Evolutionary conservation across 768 basidiomycete genomes (phyloP).

Genomic region (Solioccasus polychromus): DNA sequence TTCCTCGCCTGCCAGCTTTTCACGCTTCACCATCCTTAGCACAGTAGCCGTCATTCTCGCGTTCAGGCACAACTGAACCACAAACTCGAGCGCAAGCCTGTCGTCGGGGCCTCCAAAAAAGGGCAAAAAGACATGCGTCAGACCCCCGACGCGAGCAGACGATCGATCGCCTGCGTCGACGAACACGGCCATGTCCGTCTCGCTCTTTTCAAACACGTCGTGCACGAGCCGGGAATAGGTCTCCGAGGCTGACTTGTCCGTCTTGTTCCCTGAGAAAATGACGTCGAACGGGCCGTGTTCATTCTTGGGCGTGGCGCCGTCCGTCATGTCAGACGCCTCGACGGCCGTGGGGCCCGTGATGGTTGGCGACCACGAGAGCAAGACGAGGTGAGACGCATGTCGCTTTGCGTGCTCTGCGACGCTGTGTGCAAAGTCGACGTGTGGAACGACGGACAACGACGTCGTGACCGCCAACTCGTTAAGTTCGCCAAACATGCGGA

Average conservation of each 20-base stretch:
- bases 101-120: slow-evolving; percentile 97
- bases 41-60: slow-evolving; percentile 70
- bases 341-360: slow-evolving; percentile 10
- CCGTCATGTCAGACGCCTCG: background rate
- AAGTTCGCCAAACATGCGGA: slow-evolving; percentile 73
- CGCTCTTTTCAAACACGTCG: slow-evolving; percentile 67
- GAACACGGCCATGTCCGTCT: slow-evolving; percentile 78
- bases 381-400: slow-evolving; percentile 65
- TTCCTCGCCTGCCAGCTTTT: too few species aligned
- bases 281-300: slow-evolving; percentile 68
- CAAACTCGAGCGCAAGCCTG: slow-evolving; percentile 79
- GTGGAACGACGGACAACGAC: slow-evolving; percentile 69
- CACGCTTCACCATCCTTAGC: slow-evolving; percentile 57
- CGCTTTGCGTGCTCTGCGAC: slow-evolving; percentile 66
- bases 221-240: slow-evolving; percentile 84
- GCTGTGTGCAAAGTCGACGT: slow-evolving; percentile 67
- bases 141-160: slow-evolving; percentile 24
- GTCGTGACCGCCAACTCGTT: slow-evolving; percentile 64
- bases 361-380: slow-evolving; percentile 77
- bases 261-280: slow-evolving; percentile 34
- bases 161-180: slow-evolving; percentile 58
- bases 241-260: slow-evolving; percentile 45
- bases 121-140: slow-evolving; percentile 74
- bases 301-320: slow-evolving; percentile 5
- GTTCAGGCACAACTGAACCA: slow-evolving; percentile 78